phyloP scores from a whole-genome alignment of 176 grass and related monocot species.

The Rhynchospora tenuis region DNA sequence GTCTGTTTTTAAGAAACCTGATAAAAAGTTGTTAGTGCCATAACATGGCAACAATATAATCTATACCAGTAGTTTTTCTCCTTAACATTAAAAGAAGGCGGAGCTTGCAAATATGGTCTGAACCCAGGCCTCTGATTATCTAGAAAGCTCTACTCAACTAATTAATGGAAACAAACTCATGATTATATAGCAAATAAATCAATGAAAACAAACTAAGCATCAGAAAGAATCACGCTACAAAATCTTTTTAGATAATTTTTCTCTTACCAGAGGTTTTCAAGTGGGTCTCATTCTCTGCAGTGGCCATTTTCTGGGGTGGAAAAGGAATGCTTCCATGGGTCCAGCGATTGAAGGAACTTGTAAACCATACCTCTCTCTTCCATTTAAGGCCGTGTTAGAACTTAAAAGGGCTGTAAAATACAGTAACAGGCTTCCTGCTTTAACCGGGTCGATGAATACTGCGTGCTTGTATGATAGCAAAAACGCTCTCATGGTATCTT shows the following conservation, averaged over 20 bases:
- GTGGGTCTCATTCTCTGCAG: slow-evolving; percentile 50
- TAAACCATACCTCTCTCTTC: slow-evolving; percentile 85
- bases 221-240: not conserved
- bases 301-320: slow-evolving; percentile 74
- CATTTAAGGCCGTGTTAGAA: slow-evolving; percentile 76
- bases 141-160: too few relatives aligned
- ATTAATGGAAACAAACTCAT: too few relatives aligned
- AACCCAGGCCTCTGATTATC: too few relatives aligned
- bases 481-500: slow-evolving; percentile 70
- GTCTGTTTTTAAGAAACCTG: too few relatives aligned
- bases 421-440: slow-evolving; percentile 58
- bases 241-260: slow-evolving; percentile 13
- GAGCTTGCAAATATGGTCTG: too few relatives aligned
- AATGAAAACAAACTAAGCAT: too few relatives aligned
- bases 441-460: slow-evolving; percentile 80
- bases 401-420: slow-evolving; percentile 93
- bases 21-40: too few relatives aligned
- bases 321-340: slow-evolving; percentile 60
- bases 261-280: slow-evolving; percentile 61
- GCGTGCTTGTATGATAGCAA: slow-evolving; percentile 90
- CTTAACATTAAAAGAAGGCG: too few relatives aligned
- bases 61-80: too few relatives aligned
- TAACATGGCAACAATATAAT: too few relatives aligned
- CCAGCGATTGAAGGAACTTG: slow-evolving; percentile 89
- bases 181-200: too few relatives aligned